Conservation (phyloP, 2,329 filamentous ascomycete species). For the Fusarium buharicum region DNA sequence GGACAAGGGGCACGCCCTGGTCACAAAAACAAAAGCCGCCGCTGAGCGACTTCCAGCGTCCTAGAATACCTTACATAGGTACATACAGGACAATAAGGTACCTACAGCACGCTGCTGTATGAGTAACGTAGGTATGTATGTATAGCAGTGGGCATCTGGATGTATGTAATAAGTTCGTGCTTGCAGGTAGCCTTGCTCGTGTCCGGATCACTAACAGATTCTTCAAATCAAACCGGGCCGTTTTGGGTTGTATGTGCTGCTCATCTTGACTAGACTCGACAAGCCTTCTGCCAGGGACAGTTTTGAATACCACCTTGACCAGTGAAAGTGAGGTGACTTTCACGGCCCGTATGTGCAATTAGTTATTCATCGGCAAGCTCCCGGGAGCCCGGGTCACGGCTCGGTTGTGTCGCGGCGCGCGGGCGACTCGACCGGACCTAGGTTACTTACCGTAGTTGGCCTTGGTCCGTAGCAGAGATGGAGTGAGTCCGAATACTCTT, state of each 20-base stretch:
- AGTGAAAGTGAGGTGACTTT: constrained; percentile 8
- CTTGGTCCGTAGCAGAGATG: constrained; percentile 21
- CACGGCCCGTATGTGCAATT: background rate
- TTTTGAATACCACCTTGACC: constrained; percentile 7
- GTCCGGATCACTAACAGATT: no score
- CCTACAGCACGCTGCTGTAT: no score
- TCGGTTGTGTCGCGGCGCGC: constrained; percentile 36
- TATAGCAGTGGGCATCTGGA: no score
- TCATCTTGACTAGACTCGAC: background rate
- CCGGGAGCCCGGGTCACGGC: constrained; percentile 40
- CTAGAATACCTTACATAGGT: no score
- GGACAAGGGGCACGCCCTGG: constrained; percentile 36
- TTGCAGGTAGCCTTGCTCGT: no score
- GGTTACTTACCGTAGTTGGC: constrained; percentile 24
- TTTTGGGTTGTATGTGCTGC: constrained; percentile 21
- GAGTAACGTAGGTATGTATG: no score
- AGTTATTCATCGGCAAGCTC: constrained; percentile 32
- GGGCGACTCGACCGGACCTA: constrained; percentile 38
- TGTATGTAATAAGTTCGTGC: no score
- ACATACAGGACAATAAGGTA: no score
- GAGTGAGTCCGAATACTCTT: constrained; percentile 17
- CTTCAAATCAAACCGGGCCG: constrained; percentile 4
- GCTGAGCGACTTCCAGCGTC: constrained; percentile 25
- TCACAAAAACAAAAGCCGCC: constrained; percentile 23
- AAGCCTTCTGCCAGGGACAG: constrained; percentile 18